phyloP scores from a whole-genome alignment of 805 yeast species.

The Lachancea quebecensis region DNA sequence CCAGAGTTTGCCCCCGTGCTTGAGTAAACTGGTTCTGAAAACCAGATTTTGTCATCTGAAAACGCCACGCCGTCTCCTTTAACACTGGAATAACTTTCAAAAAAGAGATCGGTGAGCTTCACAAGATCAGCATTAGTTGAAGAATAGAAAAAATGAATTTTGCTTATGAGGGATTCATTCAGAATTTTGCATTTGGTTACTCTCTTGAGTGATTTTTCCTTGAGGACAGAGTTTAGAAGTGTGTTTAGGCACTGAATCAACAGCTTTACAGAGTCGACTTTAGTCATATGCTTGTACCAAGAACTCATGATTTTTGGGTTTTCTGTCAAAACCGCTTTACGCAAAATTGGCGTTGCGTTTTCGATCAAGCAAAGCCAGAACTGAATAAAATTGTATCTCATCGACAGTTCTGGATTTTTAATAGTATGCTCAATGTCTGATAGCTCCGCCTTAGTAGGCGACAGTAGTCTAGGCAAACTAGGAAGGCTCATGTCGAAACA shows the following conservation, averaged over 20 bases:
- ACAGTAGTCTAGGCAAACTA: slow-evolving; percentile 53
- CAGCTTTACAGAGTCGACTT: slow-evolving; percentile 44
- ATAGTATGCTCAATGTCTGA: slow-evolving; percentile 32
- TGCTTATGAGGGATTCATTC: slow-evolving; percentile 66
- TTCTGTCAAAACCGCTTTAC: slow-evolving; percentile 58
- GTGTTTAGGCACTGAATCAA: slow-evolving; percentile 39
- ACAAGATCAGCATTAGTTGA: slow-evolving; percentile 34
- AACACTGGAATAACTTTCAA: slow-evolving; percentile 45
- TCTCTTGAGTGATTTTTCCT: slow-evolving; percentile 56
- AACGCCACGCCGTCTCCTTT: slow-evolving; percentile 40
- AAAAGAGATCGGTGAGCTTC: slow-evolving; percentile 38
- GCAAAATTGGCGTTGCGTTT: slow-evolving; percentile 43
- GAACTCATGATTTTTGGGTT: slow-evolving; percentile 53
- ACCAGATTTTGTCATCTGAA: slow-evolving; percentile 48
- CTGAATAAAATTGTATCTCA: slow-evolving; percentile 52
- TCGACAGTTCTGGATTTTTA: slow-evolving; percentile 35
- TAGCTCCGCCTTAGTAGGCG: slow-evolving; percentile 45
- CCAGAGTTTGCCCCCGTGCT: slow-evolving; percentile 16
- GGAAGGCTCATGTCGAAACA: slow-evolving; percentile 62
- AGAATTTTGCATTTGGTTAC: slow-evolving; percentile 67
- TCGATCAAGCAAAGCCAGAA: slow-evolving; percentile 54
- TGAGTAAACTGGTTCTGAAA: slow-evolving; percentile 22
- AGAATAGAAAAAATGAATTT: slow-evolving; percentile 47
- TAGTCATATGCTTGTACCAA: slow-evolving; percentile 58
- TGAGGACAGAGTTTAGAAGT: slow-evolving; percentile 44